Conservation (phyloP, 2,329 filamentous ascomycete species). For the Colletotrichum sp. region DNA sequence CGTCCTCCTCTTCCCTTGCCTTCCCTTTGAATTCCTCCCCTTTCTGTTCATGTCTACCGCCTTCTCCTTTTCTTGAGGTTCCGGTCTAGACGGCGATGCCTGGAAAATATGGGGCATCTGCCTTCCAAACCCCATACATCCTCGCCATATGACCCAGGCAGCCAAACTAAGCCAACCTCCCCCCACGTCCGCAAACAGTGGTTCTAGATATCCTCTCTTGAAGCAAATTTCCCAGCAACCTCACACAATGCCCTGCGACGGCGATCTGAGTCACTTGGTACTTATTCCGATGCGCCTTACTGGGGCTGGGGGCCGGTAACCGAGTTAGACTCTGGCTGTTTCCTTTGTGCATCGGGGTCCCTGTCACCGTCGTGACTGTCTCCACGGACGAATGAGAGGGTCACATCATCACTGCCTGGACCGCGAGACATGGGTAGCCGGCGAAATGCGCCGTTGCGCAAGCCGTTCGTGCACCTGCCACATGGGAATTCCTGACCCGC, state of each 20-base stretch:
- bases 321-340: neutral
- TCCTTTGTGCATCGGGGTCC: neutral
- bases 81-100: neutral
- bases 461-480: neutral
- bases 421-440: neutral
- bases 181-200: neutral
- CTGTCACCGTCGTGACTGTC: neutral
- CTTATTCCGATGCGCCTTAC: neutral
- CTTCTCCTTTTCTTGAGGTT: too few species aligned
- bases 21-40: neutral
- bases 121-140: neutral
- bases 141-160: neutral
- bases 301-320: neutral
- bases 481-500: too few species aligned
- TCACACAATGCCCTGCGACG: neutral
- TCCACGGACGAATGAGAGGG: neutral
- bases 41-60: neutral
- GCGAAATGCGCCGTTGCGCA: neutral
- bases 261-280: neutral
- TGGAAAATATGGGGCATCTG: neutral
- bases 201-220: neutral
- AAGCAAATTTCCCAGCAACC: neutral
- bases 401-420: neutral
- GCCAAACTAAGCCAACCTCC: neutral
- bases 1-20: neutral